phyloP scores from a whole-genome alignment of 495 filamentous ascomycete species.

The Penicillium cosmopolitanum region DNA sequence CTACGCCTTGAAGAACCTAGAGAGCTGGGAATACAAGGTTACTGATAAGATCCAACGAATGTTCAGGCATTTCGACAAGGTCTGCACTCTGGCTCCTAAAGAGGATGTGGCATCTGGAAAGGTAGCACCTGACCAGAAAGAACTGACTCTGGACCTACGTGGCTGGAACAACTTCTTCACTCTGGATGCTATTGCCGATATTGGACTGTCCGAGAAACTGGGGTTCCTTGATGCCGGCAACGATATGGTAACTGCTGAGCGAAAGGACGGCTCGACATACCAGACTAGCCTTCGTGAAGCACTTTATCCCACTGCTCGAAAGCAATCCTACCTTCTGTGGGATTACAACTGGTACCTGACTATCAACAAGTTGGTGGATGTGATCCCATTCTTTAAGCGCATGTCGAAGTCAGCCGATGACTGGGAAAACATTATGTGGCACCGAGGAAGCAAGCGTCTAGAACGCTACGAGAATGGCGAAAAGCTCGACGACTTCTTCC shows the following conservation, averaged over 20 bases:
- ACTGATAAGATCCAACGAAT: conserved; percentile 53
- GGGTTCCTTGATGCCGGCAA: conserved; percentile 54
- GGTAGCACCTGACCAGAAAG: conserved; percentile 28
- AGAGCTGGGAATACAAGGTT: conserved; percentile 59
- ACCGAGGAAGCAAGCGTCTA: conserved; percentile 38
- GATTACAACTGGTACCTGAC: conserved; percentile 49
- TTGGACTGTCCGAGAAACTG: conserved; percentile 54
- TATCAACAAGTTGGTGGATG: conserved; percentile 34
- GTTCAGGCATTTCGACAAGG: conserved; percentile 43
- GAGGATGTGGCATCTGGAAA: conserved; percentile 28
- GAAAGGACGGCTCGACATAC: conserved; percentile 46
- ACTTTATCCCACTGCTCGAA: conserved; percentile 50
- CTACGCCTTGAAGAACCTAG: conserved; percentile 58
- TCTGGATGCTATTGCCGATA: conserved; percentile 57
- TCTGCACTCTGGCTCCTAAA: conserved; percentile 31
- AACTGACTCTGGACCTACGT: conserved; percentile 45
- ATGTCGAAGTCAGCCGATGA: conserved; percentile 29
- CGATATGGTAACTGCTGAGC: conserved; percentile 44
- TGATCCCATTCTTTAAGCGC: conserved; percentile 36
- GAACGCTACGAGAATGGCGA: conserved; percentile 53
- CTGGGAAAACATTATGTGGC: conserved; percentile 49
- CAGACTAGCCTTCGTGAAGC: conserved; percentile 45
- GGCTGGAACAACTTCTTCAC: conserved; percentile 50
- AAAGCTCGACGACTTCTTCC: conserved; percentile 60
- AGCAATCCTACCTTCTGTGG: conserved; percentile 50